Conservation (phyloP, 1,284 basidiomycete species). For the Naganishia cerealis region DNA sequence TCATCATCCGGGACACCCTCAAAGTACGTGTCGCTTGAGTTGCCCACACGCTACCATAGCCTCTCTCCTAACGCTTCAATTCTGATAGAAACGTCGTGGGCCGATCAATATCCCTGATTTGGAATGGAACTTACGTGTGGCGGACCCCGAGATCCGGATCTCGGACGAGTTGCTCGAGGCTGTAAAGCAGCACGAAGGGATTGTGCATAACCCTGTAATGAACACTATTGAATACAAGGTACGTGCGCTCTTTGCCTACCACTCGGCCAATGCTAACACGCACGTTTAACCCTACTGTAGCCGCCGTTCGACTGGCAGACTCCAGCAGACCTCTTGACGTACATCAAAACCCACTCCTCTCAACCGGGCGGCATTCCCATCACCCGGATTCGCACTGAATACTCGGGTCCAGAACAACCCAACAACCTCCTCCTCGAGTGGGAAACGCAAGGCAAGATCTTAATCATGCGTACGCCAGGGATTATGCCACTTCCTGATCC, state of each 20-base stretch:
- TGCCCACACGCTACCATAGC: neutral
- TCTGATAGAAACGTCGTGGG: conserved; percentile 16
- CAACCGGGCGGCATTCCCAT: conserved; percentile 41
- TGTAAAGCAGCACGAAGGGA: conserved; percentile 46
- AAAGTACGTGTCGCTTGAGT: neutral
- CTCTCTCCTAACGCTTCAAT: neutral
- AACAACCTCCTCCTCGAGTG: conserved; percentile 38
- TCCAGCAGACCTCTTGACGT: conserved; percentile 42
- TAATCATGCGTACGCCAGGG: conserved; percentile 49
- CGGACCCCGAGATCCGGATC: conserved; percentile 18
- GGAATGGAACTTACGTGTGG: conserved; percentile 26
- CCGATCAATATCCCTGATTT: conserved; percentile 32
- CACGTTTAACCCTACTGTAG: conserved; percentile 33
- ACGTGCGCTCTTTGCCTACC: conserved; percentile 26
- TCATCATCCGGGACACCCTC: conserved; percentile 22
- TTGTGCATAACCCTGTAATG: conserved; percentile 49
- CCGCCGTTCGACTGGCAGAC: conserved; percentile 46
- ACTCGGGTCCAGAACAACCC: conserved; percentile 38
- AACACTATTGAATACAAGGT: conserved; percentile 50
- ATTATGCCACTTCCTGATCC: conserved; percentile 45
- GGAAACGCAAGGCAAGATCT: conserved; percentile 42
- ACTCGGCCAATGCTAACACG: neutral
- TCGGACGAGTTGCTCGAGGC: conserved; percentile 41
- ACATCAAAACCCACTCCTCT: conserved; percentile 48
- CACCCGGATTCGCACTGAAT: conserved; percentile 42